Evolutionary conservation across 2,329 filamentous ascomycete species (phyloP), one percentile per base, ranked within the genome.

Genomic region (Pochonia chlamydosporia): DNA sequence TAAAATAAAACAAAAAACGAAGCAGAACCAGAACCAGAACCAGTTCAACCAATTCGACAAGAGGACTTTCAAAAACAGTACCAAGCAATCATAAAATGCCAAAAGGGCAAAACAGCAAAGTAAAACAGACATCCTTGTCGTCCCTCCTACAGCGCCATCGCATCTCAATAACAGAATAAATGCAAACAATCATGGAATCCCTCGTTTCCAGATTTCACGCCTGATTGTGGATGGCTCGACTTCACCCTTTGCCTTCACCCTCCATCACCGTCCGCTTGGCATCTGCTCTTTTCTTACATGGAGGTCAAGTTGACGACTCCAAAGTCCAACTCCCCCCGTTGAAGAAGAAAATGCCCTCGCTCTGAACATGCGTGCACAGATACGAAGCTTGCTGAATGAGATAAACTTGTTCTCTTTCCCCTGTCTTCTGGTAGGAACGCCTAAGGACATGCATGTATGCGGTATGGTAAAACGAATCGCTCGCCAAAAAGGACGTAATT

Each of bases 381-480:
- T 6, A 44, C 20, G 20, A 31, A 44, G 42, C 30, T 31, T 30
- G 18, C 14, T 35, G n/a, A 31, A 44, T 33, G 41, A 44, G 20
- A 36, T 10, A 44, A 35, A 14, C 28, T 35, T 25, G 6, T 39
- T 35, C 9, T 25, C 37, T 21, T 23, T 28, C 47, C 31, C 26
- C 20, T 11, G 9, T 39, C 20, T 23, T 18, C 11, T 39, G 35
- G 20, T 10, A 45, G 44, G 45, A 72, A 71, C 68, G 67, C 70
- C 69, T 63, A 63, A 62, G 62, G 60, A 72, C 71, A 71, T 70
- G 68, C 68, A 70, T 58, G 20, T 42, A 40, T 36, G 40, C 40
- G 21, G 28, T 30, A 43, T 35, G 26, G 13, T 40, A 56, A 67
- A 63, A 62, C 69, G 59, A 67, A 63, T 63, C 56, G 62, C 60